These are phyloP conservation scores for Hypoxylon sp. DNA, from an alignment of 2,329 filamentous ascomycete species.

Conservation along the genomic window DNA sequence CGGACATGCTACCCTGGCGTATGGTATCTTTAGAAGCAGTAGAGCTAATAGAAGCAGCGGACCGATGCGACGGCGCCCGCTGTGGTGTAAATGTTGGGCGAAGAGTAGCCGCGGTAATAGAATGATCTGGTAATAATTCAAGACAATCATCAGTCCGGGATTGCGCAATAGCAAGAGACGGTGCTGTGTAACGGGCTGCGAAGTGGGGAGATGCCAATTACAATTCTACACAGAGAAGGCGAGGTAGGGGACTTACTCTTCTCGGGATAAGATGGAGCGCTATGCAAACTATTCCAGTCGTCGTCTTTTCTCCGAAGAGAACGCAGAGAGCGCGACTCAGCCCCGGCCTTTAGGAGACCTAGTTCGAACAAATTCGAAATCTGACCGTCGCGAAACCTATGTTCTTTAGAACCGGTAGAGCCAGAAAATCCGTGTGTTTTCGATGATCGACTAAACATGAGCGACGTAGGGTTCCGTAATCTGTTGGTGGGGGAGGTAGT, in stretches of 20 bases:
- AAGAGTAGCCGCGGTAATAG: slow-evolving; percentile 57
- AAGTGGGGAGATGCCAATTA: slow-evolving; percentile 35
- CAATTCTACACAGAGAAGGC: slow-evolving; percentile 17
- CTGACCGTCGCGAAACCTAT: slow-evolving; percentile 57
- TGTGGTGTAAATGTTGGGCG: slow-evolving; percentile 51
- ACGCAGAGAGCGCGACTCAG: slow-evolving; percentile 54
- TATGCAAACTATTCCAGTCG: slow-evolving; percentile 50
- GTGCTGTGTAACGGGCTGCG: slow-evolving; percentile 35
- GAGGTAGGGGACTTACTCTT: slow-evolving; percentile 57
- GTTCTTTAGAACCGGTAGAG: slow-evolving; percentile 54
- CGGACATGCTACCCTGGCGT: slow-evolving; percentile 65
- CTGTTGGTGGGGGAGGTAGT: slow-evolving; percentile 25
- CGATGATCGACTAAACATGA: slow-evolving; percentile 65
- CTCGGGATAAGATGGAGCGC: slow-evolving; percentile 57
- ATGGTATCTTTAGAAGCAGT: slow-evolving; percentile 57
- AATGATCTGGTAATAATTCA: slow-evolving; percentile 55
- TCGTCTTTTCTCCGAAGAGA: slow-evolving; percentile 51
- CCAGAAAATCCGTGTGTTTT: slow-evolving; percentile 56
- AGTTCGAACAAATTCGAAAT: slow-evolving; percentile 58
- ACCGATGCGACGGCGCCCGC: slow-evolving; percentile 59
- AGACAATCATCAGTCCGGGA: slow-evolving; percentile 45
- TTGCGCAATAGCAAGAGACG: slow-evolving; percentile 39
- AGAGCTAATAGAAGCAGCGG: slow-evolving; percentile 58
- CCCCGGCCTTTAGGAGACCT: slow-evolving; percentile 60
- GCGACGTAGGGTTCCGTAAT: slow-evolving; percentile 42